Base-by-base conservation (phyloP, 768 basidiomycete genomes). In the Cystobasidium tubakii region DNA sequence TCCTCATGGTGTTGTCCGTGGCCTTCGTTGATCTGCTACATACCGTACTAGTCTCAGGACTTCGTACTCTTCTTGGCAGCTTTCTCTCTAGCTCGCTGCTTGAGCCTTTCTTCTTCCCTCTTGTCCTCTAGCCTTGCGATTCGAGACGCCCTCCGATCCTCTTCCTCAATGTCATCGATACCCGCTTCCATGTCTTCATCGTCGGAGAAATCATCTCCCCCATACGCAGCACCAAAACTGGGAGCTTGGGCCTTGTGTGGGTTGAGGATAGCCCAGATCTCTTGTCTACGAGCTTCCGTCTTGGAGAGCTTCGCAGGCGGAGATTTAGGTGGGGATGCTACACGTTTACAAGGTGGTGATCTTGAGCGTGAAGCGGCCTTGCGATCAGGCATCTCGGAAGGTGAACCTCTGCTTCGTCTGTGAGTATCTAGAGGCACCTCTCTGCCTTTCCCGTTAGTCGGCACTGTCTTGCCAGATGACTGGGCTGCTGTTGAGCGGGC, bases 221-320 rank as follows among this genome's bases (percentile, higher is more conserved):
- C 66, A 23, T 67, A 67, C 17, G 27, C 23, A 29, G 43, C 31
- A 1, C 57, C 63, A n/a, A 27, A 39, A 9, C 13, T 33, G 1
- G 66, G 44, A 9, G 25, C 19, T 33, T 39, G 25, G 17, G 63
- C 55, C 27, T 71, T 71, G 55, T 62, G 36, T 23, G 69, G 69
- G 42, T 71, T 71, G n/a, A 71, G 69, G 4, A 71, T 71, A 10
- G 33, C 33, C 69, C 69, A 71, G 54, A 71, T 71, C 33, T 55
- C 69, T 36, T 71, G 23, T 50, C 66, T 36, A 43, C 66, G 66
- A n/a, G 44, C 44, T 33, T 67, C 36, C 33, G 42, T 36, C 31
- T 67, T 54, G 13, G 43, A 50, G 4, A 43, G 39, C 66, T 43
- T 46, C 27, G 42, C 13, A 23, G 21, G 39, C 12, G 44, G 21